Evolutionary conservation across 352 stramenopile species (phyloP), one percentile per base, ranked within the genome.

Genomic region (Phytopythium cucurbitacearum): DNA sequence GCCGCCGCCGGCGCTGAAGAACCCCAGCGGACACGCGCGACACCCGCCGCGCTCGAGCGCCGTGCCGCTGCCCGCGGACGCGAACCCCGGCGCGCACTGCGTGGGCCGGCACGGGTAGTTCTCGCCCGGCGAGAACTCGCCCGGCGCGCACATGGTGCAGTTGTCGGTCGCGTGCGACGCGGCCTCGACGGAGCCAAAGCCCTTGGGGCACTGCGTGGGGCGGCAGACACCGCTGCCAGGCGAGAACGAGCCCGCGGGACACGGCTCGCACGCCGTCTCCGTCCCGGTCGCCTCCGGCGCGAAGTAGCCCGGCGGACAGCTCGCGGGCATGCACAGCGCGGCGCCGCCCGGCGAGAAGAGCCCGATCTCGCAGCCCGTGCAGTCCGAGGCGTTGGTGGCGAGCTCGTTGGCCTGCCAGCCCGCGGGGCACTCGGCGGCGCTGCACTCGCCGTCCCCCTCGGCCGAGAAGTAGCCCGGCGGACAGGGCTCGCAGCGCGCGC

Each of bases 31-130:
- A 52, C 71, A 82, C 5, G 54, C 57, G 56, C 68, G 62, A 51
- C 71, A 82, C 53, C 73, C 64, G 48, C 71, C 71, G 51, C 73
- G 74, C 58, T 76, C 68, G 10, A 82, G 66, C 28, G 58, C 62
- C 43, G 71, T 75, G 13, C 65, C 69, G 8, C 42, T 41, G 7
- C 58, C 62, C 9, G 53, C 47, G 6, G 71, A 79, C 1, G 71
- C 62, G 15, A 51, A 72, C 4, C 71, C 71, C 8, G 51, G 49
- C 11, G 48, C 54, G 46, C 71, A 82, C 15, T 35, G 41, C 13
- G 70, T 79, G 3, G 60, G 47, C 4, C 42, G 43, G 51, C 71
- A 82, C 34, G 70, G 68, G 57, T 79, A 82, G 64, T 77, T 77
- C 48, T 75, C 71, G 9, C 68, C 71, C 2, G 71, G 71, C 35